Evolutionary conservation across 306 rosid species (phyloP), one percentile per base, ranked within the genome.

Genomic region (Prunus persica): DNA sequence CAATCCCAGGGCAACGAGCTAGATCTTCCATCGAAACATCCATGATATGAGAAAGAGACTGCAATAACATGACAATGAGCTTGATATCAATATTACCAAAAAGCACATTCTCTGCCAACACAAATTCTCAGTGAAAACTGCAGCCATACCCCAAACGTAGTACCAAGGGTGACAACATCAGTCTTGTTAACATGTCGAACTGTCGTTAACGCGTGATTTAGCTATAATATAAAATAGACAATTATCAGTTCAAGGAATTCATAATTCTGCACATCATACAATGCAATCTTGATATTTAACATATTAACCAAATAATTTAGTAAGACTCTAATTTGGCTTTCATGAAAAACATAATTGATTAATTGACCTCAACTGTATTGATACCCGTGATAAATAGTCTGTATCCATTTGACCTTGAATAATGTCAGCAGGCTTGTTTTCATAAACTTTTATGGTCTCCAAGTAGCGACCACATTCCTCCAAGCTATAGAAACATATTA

Each of bases 391-490:
- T 30, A 90, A 86, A 85, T 95, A 95, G 84, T 95, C 98, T 8
- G 96, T 81, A 79, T 95, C 98, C 95, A 90, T 90, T 81, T 95
- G 98, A 75, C 98, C 98, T 87, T 95, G 98, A 80, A 95, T 95
- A 71, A 92, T 85, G 80, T 95, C 98, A 61, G 98, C 98, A 47
- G 97, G 89, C 87, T 95, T 95, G 84, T 92, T 95, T 88, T 92
- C 98, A 45, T 95, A 92, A 13, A 95, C 95, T 86, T 95, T 95
- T 74, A 95, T 84, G 22, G 96, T 95, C 84, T 95, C 98, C 91
- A 95, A 79, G 81, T 95, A 95, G 75, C 97, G 98, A 57, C 98
- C 98, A 71, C 98, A 95, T 82, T 92, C 98, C 93, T 95, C 98
- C 85, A 95, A 80, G 81, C 98, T 94, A 79, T 28, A 73, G 72